Percentiles rank a stretch among this genome's conserved stretches.
phyloP scores from a whole-genome alignment of 2,329 filamentous ascomycete genomes.

The Fusarium sp. region DNA sequence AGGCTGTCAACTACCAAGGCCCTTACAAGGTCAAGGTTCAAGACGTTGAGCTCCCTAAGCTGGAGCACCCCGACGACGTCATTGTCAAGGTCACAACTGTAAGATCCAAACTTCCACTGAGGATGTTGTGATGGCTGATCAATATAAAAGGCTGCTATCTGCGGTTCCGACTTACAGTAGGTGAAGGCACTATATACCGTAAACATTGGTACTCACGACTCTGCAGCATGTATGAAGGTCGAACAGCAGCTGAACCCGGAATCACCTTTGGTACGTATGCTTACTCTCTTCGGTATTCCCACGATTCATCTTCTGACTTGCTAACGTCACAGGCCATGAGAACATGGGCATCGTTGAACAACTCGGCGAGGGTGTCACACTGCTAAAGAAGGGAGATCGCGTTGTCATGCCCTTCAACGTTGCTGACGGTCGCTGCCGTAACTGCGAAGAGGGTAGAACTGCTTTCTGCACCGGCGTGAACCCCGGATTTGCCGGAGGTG shows the following conservation, averaged over 20 bases:
- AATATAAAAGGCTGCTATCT: slow-evolving; percentile 60
- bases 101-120: slow-evolving; percentile 42
- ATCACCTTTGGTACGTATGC: slow-evolving; percentile 68
- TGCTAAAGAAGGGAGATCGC: slow-evolving; percentile 72
- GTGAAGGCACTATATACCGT: slow-evolving; percentile 7
- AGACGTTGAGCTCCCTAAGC: slow-evolving; percentile 68
- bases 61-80: slow-evolving; percentile 74
- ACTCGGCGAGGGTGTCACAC: slow-evolving; percentile 69
- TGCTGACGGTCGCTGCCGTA: slow-evolving; percentile 72
- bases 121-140: slow-evolving; percentile 12
- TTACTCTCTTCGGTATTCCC: no score
- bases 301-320: no score
- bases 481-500: slow-evolving; percentile 55
- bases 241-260: slow-evolving; percentile 72
- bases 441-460: slow-evolving; percentile 74
- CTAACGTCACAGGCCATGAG: slow-evolving; percentile 60
- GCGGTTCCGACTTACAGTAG: slow-evolving; percentile 65
- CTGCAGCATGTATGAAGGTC: slow-evolving; percentile 72
- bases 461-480: slow-evolving; percentile 73
- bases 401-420: slow-evolving; percentile 77
- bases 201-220: slow-evolving; percentile 11
- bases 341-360: slow-evolving; percentile 72
- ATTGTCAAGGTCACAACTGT: slow-evolving; percentile 76
- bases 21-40: slow-evolving; percentile 73
- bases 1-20: slow-evolving; percentile 73